Base-by-base conservation (phyloP, 1,284 basidiomycete genomes). In the Cryptococcus sp. region DNA sequence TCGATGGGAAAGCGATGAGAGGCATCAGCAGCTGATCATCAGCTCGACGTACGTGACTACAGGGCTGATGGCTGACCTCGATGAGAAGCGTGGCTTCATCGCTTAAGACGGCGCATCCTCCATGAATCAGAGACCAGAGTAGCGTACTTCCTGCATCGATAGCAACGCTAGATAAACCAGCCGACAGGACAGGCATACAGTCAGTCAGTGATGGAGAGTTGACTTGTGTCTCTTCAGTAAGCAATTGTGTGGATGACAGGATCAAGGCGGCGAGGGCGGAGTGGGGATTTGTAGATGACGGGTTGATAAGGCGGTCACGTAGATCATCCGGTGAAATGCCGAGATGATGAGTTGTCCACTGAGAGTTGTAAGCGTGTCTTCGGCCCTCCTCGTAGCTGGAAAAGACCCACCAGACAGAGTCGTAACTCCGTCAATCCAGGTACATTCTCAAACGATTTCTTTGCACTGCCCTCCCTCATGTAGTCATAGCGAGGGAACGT, bases 41-140 rank as follows among this genome's bases (percentile, higher is more conserved):
- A 16, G 41, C 19, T 23, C 10, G n/a, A 10, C 11, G 34, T 10
- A 36, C 34, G n/a, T 10, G 34, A 36, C 11, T 10, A 36, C 10
- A 11, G 16, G 36, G 36, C n/a, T 16, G 19, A 2, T 14, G 25
- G 21, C 67, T 50, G 36, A 65, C 67, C 62, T 71, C 67, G 2
- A 71, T 36, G 16, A 71, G 53, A 52, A 64, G 58, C 2, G 63
- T 60, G 1, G 61, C 63, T 23, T 55, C 57, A 40, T 66, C 64
- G 44, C 54, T n/a, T 60, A 44, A 7, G 28, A 42, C 16, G 53
- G 37, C 11, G 41, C 22, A 16, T 37, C 49, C 19, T 49, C 2
- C 41, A 34, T 19, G 23, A 2, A 64, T 42, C 1, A 66, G 42
- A 1, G 36, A 34, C 63, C 60, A 67, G 0, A 59, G 48, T 43